Evolutionary conservation across 2,329 filamentous ascomycete genomes (phyloP).

Genomic region (Nakataea oryzae): DNA sequence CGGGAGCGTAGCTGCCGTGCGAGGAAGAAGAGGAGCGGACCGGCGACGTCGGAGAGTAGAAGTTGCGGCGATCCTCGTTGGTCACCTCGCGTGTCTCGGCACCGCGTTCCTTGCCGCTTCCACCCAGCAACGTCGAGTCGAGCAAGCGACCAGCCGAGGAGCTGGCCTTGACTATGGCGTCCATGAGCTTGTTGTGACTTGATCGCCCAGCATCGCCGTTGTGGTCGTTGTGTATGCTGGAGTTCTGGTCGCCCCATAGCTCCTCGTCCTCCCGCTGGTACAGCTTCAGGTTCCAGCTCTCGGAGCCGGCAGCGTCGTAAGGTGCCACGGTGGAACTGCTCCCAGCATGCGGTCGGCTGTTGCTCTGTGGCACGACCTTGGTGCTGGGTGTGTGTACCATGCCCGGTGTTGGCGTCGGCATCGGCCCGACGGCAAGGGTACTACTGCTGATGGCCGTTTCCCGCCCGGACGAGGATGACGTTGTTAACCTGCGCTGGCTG

Average conservation of each 20-base stretch:
- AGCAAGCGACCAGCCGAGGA: slow-evolving; percentile 43
- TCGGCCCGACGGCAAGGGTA: slow-evolving; percentile 18
- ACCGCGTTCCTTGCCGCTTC: slow-evolving; percentile 34
- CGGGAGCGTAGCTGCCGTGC: slow-evolving; percentile 18
- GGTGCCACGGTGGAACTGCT: slow-evolving; percentile 34
- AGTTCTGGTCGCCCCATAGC: slow-evolving; percentile 57
- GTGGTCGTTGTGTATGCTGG: background rate
- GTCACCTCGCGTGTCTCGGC: slow-evolving; percentile 23
- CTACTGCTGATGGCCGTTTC: slow-evolving; percentile 34
- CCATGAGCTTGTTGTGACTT: slow-evolving; percentile 42
- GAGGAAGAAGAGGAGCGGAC: slow-evolving; percentile 13
- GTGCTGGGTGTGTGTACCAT: background rate
- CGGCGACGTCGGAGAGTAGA: slow-evolving; percentile 29
- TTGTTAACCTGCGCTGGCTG: slow-evolving; percentile 50
- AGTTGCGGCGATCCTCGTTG: slow-evolving; percentile 40
- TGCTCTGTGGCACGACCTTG: background rate
- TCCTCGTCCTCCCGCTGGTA: slow-evolving; percentile 86
- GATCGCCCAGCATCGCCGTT: slow-evolving; percentile 34
- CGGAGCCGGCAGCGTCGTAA: slow-evolving; percentile 31
- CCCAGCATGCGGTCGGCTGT: slow-evolving; percentile 21
- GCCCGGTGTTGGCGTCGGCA: slow-evolving; percentile 15
- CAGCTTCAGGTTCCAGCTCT: slow-evolving; percentile 64
- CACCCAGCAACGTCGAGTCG: slow-evolving; percentile 31
- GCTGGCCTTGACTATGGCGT: slow-evolving; percentile 48
- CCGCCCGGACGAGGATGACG: slow-evolving; percentile 29